Base-by-base conservation (phyloP, 148 eudicot species). In the Camellia sinensis region DNA sequence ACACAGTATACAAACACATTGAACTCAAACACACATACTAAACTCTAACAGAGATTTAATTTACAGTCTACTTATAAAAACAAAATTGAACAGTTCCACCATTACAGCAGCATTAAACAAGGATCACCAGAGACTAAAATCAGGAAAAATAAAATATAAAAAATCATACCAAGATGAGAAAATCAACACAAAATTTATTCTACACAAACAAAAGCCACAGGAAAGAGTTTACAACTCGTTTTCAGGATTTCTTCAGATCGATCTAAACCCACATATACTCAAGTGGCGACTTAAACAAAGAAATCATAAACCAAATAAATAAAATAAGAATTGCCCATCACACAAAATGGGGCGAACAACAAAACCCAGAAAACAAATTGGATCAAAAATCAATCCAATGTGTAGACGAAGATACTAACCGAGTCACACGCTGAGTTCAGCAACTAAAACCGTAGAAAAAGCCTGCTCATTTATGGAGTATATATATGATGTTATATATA, bases 341-440 rank as follows among this genome's bases (percentile, higher is more conserved):
- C 17, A 11, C 13, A 43, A 22, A 9, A 73, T 53, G 44, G 43
- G 43, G 19, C 61, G 15, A 73, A 73, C 18, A 53, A 73, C 15
- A 44, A 80, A 77, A 80, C 85, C 81, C 83, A 76, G 75, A 80
- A 76, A 15, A 48, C 53, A 40, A 19, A 82, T 80, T 67, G 61
- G 73, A 77, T 19, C 13, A 19, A 60, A 19, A 56, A 76, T 82
- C 75, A 73, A 80, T 29, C 72, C 71, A 77, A 48, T 53, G 45
- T 50, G 62, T 22, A 29, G 61, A 66, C 7, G 8, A 45, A 66
- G 48, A 77, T 64, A 65, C 80, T 77, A 37, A 77, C 80, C 80
- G 60, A 77, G 80, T 65, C 80, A 17, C 71, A 45, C 52, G 29
- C 1, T 63, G 22, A 77, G 62, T 77, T 77, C 80, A 77, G 67